A percentile compares a stretch with the other conserved stretches of the same genome.
These are phyloP conservation scores for Coemansia sp. DNA, from an alignment of 192 early-diverging fungal genomes.

Conservation along the genomic window DNA sequence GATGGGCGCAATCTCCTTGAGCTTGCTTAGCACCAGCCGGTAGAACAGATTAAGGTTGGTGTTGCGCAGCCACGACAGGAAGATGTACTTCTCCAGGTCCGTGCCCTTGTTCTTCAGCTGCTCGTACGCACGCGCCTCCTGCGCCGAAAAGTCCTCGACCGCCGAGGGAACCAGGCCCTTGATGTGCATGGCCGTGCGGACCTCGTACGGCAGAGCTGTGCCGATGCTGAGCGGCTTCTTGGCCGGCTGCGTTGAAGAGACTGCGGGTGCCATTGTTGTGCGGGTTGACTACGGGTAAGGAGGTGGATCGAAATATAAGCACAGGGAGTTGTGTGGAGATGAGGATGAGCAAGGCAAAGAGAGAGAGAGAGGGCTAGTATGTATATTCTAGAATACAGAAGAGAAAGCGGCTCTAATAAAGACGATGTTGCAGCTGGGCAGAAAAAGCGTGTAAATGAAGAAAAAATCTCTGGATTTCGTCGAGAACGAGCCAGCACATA, in stretches of 20 bases:
- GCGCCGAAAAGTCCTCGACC: slow-evolving; percentile 71
- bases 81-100: slow-evolving; percentile 81
- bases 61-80: slow-evolving; percentile 78
- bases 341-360: not conserved
- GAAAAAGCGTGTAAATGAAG: not conserved
- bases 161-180: slow-evolving; percentile 71
- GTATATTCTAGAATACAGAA: not conserved
- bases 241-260: slow-evolving; percentile 10
- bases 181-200: slow-evolving; percentile 62
- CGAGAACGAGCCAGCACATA: too few relatives aligned
- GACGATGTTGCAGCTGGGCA: not conserved
- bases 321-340: slow-evolving; percentile 1
- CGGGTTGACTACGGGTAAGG: slow-evolving; percentile 21
- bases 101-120: slow-evolving; percentile 69
- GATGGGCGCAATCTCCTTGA: slow-evolving; percentile 76
- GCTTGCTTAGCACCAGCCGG: slow-evolving; percentile 69
- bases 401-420: not conserved
- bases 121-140: slow-evolving; percentile 72
- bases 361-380: not conserved
- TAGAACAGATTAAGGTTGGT: slow-evolving; percentile 86
- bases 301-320: slow-evolving; percentile 5
- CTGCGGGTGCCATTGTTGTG: slow-evolving; percentile 36
- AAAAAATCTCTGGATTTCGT: not conserved
- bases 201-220: slow-evolving; percentile 37
- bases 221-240: slow-evolving; percentile 35